Conservation (phyloP, 768 basidiomycete species). For the Kwoniella sp. region DNA sequence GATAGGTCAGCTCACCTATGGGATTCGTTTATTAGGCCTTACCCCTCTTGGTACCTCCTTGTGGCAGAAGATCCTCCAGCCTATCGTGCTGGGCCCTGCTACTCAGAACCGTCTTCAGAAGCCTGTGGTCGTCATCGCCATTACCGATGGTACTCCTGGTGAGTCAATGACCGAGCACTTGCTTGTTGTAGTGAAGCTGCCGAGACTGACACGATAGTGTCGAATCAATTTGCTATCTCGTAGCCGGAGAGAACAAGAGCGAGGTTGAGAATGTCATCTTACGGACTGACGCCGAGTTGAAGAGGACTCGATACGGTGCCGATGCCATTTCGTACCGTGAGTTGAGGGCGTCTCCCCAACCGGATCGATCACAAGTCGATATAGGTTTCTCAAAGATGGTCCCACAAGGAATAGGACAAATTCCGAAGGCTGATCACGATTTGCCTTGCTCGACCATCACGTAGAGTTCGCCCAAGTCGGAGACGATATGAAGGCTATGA, state of each 20-base stretch:
- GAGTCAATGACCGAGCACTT: not conserved
- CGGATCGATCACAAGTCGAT: too few relatives aligned
- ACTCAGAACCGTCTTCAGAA: constrained; percentile 53
- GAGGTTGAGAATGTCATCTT: constrained; percentile 53
- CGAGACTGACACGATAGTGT: constrained; percentile 10
- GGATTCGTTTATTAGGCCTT: constrained; percentile 43
- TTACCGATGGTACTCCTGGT: constrained; percentile 47
- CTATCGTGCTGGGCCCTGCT: constrained; percentile 57
- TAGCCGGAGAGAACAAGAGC: constrained; percentile 49
- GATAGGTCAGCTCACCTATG: not conserved
- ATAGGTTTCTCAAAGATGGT: too few relatives aligned
- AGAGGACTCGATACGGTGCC: constrained; percentile 47
- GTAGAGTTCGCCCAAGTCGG: constrained; percentile 54
- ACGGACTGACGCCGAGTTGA: constrained; percentile 50
- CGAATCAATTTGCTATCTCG: not conserved
- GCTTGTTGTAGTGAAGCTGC: not conserved
- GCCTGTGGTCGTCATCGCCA: constrained; percentile 57
- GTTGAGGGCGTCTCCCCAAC: too few relatives aligned
- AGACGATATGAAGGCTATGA: constrained; percentile 55
- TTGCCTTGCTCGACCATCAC: too few relatives aligned
- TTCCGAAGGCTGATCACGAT: too few relatives aligned
- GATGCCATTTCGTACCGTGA: constrained; percentile 55
- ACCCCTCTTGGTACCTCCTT: constrained; percentile 57
- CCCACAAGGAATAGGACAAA: too few relatives aligned
- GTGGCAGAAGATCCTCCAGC: constrained; percentile 57